A percentile compares a stretch with the other conserved stretches of the same genome.
phyloP scores from a whole-genome alignment of 2,329 filamentous ascomycete species.

The Lizonia empirigonia region DNA sequence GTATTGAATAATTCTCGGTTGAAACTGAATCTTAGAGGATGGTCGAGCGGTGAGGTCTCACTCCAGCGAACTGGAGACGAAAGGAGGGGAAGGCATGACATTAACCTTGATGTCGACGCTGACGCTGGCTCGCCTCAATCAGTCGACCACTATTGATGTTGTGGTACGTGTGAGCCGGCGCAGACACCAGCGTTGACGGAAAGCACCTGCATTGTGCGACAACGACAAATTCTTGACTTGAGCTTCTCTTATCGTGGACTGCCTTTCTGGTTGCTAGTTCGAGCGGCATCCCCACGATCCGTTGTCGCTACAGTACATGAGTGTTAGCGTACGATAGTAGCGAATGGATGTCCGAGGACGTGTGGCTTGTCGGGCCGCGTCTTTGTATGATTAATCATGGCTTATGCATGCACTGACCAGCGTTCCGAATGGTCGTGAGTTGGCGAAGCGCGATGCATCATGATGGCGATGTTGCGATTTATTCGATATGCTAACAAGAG shows the following conservation, averaged over 20 bases:
- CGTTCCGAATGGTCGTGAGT: slow-evolving; percentile 1
- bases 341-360: slow-evolving; percentile 7
- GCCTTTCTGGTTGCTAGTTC: slow-evolving; percentile 10
- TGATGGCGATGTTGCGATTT: too few species aligned
- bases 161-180: slow-evolving; percentile 14
- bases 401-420: slow-evolving; percentile 8
- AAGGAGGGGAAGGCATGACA: slow-evolving; percentile 6
- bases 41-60: slow-evolving; percentile 1
- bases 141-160: slow-evolving; percentile 6
- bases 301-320: slow-evolving; percentile 7
- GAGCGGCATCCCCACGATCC: slow-evolving; percentile 17
- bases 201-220: slow-evolving; percentile 33
- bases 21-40: slow-evolving; percentile 1
- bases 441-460: slow-evolving; percentile 1
- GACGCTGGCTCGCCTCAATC: slow-evolving; percentile 8
- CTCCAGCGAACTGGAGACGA: slow-evolving; percentile 14
- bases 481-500: not conserved
- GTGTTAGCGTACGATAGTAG: slow-evolving; percentile 16
- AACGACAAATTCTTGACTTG: slow-evolving; percentile 7
- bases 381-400: slow-evolving; percentile 1
- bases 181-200: slow-evolving; percentile 10
- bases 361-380: not conserved
- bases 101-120: slow-evolving; percentile 10
- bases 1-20: slow-evolving; percentile 3
- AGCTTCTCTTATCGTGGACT: slow-evolving; percentile 28